Conservation (phyloP, 2,329 filamentous ascomycete genomes). For the Hymenoscyphus linearis region DNA sequence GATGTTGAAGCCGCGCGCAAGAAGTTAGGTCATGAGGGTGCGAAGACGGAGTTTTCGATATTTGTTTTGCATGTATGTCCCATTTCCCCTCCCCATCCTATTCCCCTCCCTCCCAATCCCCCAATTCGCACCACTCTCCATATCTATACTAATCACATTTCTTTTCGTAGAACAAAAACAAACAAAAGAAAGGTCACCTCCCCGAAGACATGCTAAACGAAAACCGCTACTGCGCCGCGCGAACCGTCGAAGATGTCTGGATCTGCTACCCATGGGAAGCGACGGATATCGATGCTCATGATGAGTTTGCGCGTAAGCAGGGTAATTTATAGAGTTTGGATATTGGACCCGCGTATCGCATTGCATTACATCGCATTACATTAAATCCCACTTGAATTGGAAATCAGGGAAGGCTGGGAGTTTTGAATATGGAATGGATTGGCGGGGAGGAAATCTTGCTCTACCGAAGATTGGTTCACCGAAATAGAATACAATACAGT, state of each 20-base stretch:
- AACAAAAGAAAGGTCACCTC: slow-evolving; percentile 84
- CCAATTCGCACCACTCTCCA: background rate
- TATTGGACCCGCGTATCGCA: too few relatives aligned
- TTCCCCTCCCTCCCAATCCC: too few relatives aligned
- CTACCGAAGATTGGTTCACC: too few relatives aligned
- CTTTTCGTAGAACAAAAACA: slow-evolving; percentile 79
- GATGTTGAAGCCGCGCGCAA: slow-evolving; percentile 79
- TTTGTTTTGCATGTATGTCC: slow-evolving; percentile 80
- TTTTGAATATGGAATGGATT: too few relatives aligned
- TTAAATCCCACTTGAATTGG: too few relatives aligned
- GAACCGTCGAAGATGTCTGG: slow-evolving; percentile 91
- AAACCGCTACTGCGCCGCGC: slow-evolving; percentile 74
- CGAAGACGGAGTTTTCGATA: slow-evolving; percentile 86
- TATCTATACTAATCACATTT: slow-evolving; percentile 12
- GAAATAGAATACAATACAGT: too few relatives aligned
- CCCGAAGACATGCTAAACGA: slow-evolving; percentile 70
- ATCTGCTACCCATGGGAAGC: slow-evolving; percentile 99
- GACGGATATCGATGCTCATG: slow-evolving; percentile 87
- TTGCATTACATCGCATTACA: too few relatives aligned
- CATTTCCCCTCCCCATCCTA: background rate
- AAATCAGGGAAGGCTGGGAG: too few relatives aligned
- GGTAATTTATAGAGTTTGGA: too few relatives aligned
- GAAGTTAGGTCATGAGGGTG: slow-evolving; percentile 61
- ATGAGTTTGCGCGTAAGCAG: slow-evolving; percentile 52
- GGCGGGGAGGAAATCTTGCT: too few relatives aligned